phyloP scores from a whole-genome alignment of 164 flowering plant genomes.

The Paratinospora sagittata region DNA sequence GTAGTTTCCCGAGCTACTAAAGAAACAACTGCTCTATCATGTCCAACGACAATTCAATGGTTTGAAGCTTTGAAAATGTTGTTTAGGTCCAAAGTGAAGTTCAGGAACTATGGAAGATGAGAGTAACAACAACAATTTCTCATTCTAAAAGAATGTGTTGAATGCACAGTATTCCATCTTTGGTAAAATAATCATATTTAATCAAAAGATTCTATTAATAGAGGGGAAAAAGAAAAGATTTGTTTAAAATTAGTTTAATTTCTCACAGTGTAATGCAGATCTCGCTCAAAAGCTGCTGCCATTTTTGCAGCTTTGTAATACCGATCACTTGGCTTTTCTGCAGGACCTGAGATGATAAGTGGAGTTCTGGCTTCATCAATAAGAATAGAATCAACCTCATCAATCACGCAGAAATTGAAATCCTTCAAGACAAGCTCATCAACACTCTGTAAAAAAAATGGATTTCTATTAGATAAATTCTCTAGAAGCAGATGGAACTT shows the following conservation, averaged over 20 bases:
- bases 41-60: too few relatives aligned
- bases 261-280: conserved; percentile 91
- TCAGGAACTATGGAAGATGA: too few relatives aligned
- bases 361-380: conserved; percentile 99
- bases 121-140: too few relatives aligned
- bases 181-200: neutral
- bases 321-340: conserved; percentile 92
- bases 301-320: conserved; percentile 96
- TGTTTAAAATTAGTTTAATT: conserved; percentile 8
- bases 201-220: neutral
- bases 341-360: conserved; percentile 95
- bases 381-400: conserved; percentile 99
- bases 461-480: conserved; percentile 11
- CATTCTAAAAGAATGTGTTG: neutral
- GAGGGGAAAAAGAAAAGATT: neutral
- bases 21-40: too few relatives aligned
- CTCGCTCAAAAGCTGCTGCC: conserved; percentile 86
- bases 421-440: conserved; percentile 89
- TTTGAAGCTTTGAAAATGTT: too few relatives aligned
- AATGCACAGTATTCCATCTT: neutral
- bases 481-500: conserved; percentile 2
- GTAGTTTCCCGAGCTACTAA: too few relatives aligned
- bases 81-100: too few relatives aligned
- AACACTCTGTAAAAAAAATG: conserved; percentile 60
- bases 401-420: conserved; percentile 88